Evolutionary conservation across 768 basidiomycete species (phyloP).

Genomic region (Hypholoma sublateritium): DNA sequence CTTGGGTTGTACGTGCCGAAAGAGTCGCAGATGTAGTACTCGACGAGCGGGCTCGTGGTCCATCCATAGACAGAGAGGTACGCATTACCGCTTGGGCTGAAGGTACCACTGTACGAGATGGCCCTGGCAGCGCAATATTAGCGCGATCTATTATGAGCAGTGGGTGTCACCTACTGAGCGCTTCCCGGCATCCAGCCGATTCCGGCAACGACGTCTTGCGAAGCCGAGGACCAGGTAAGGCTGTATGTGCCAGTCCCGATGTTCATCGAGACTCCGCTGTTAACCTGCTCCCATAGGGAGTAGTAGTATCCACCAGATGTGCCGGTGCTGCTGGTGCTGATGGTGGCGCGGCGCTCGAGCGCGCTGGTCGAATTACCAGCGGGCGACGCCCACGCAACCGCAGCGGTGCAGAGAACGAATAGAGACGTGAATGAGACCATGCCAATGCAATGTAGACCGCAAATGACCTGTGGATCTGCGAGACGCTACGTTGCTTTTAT

Average conservation of each 20-base stretch:
- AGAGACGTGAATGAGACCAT: conserved; percentile 14
- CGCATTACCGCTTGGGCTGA: conserved; percentile 37
- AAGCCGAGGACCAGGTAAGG: conserved; percentile 10
- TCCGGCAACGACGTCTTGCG: conserved; percentile 16
- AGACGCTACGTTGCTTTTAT: neutral
- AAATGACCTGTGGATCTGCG: neutral
- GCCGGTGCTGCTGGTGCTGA: conserved; percentile 15
- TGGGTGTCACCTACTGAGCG: conserved; percentile 16
- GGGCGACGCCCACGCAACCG: conserved; percentile 1
- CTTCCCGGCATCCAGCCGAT: conserved; percentile 39
- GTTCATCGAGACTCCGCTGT: conserved; percentile 13
- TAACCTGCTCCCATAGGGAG: conserved; percentile 15
- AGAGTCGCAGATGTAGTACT: conserved; percentile 47
- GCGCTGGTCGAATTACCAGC: conserved; percentile 1
- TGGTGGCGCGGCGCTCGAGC: conserved; percentile 8
- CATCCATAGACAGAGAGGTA: conserved; percentile 48
- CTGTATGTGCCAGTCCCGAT: conserved; percentile 15
- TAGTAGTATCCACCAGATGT: conserved; percentile 12
- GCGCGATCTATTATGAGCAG: neutral
- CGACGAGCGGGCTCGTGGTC: conserved; percentile 44
- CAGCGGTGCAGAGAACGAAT: conserved; percentile 7
- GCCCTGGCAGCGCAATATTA: conserved; percentile 18
- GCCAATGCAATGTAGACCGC: neutral
- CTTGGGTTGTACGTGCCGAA: conserved; percentile 42
- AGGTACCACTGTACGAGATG: conserved; percentile 37